These are phyloP conservation scores for Vitis hybrid DNA, from an alignment of 177 flowering plant species.

Conservation along the genomic window DNA sequence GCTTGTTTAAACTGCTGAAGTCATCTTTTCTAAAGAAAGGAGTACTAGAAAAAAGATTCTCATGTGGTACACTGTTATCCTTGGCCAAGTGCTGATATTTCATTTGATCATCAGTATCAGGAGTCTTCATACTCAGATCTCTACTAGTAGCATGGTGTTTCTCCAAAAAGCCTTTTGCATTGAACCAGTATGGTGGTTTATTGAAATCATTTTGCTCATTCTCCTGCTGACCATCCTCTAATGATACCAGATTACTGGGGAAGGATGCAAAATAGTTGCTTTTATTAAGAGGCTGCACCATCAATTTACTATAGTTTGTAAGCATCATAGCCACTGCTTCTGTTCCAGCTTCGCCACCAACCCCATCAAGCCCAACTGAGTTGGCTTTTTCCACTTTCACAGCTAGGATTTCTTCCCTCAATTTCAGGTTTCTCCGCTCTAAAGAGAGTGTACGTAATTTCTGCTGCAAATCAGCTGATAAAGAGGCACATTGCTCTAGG, in stretches of 20 bases:
- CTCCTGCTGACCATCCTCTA: conserved; percentile 28
- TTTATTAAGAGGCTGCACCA: conserved; percentile 25
- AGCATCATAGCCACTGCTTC: conserved; percentile 24
- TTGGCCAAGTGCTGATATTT: conserved; percentile 10
- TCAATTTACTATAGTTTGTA: conserved; percentile 26
- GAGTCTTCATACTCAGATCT: background rate
- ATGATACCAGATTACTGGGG: conserved; percentile 22
- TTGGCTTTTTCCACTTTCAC: conserved; percentile 42
- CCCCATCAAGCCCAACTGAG: conserved; percentile 15
- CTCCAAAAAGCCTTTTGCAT: background rate
- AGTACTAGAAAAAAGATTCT: too few relatives aligned
- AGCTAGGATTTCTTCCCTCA: conserved; percentile 57
- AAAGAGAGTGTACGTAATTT: conserved; percentile 55
- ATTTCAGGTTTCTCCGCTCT: conserved; percentile 68
- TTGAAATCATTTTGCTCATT: conserved; percentile 6
- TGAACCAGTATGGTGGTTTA: background rate
- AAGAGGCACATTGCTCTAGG: conserved; percentile 76
- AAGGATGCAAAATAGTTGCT: conserved; percentile 4
- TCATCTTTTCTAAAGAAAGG: too few relatives aligned
- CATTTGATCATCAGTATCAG: background rate
- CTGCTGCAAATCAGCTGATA: conserved; percentile 74
- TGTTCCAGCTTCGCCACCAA: conserved; percentile 25
- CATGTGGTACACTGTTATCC: too few relatives aligned
- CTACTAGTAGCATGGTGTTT: conserved; percentile 13
- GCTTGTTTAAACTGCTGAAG: too few relatives aligned